Evolutionary conservation across 352 stramenopile genomes (phyloP), one percentile per base, ranked within the genome.

Genomic region (Globisporangium paroecandrum): DNA sequence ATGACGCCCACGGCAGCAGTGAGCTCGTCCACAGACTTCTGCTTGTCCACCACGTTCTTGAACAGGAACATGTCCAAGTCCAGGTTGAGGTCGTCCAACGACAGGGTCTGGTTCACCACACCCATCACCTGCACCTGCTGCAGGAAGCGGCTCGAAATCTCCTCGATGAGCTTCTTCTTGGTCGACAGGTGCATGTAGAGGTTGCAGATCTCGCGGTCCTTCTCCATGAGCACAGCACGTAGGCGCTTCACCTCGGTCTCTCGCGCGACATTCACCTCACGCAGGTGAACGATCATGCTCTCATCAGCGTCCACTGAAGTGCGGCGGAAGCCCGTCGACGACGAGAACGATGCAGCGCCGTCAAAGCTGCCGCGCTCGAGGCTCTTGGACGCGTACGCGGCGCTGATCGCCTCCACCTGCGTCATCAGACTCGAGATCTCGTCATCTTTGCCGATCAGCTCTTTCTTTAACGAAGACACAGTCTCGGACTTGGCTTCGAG

Each of bases 171-270:
- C 64, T 88, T 90, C 73, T 90, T 88, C 70, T 94, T 91, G 22
- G 82, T 91, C 36, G 83, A 91, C 65, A 94, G 60, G 65, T 91
- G 78, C 74, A 91, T 83, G 51, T 94, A 89, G 10, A 94, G 68
- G 55, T 82, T 77, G 70, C 85, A 94, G 43, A 94, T 92, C 70
- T 94, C 83, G n/a, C 82, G 81, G 34, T 94, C 83, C 67, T 92
- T 94, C 63, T 91, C 85, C 62, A 83, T 74, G 29, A 93, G 67
- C 20, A 76, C 72, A 18, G 65, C 69, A n/a, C 72, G 72, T 41
- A 93, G 77, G 29, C 75, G 65, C 53, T 77, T 71, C 36, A 90
- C 69, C 49, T 90, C 79, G 49, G 76, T 76, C 60, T 82, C 73
- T 70, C 69, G 59, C 49, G 73, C 68, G 64, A 74, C 46, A 38